These are phyloP conservation scores for Haplosporangium sp. DNA, from an alignment of 371 early-diverging fungal genomes.

Conservation along the genomic window DNA sequence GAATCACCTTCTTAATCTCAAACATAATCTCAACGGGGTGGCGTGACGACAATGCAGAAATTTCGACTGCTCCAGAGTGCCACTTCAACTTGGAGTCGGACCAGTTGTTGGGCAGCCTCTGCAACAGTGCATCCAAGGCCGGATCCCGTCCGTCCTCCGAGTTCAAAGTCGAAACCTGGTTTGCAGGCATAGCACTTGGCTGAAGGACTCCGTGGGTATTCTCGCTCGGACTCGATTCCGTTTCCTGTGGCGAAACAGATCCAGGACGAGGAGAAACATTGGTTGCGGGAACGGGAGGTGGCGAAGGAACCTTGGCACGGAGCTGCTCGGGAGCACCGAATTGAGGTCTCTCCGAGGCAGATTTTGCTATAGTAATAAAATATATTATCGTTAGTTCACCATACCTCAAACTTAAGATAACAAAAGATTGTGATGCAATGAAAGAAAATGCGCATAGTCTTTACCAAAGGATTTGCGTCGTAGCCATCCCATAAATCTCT, in stretches of 20 bases:
- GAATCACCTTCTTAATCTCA: conserved; percentile 73
- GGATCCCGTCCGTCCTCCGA: conserved; percentile 24
- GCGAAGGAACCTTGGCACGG: conserved; percentile 21
- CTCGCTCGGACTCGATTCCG: conserved; percentile 3
- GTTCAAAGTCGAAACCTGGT: background rate
- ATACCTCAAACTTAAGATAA: background rate
- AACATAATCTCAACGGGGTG: conserved; percentile 77
- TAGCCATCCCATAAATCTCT: conserved; percentile 79
- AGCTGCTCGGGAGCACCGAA: conserved; percentile 24
- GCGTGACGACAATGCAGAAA: conserved; percentile 78
- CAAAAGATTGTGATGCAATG: background rate
- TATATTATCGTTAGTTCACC: background rate
- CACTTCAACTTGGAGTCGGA: conserved; percentile 72
- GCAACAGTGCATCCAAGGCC: conserved; percentile 29
- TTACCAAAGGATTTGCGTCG: conserved; percentile 74
- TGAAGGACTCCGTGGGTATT: conserved; percentile 7
- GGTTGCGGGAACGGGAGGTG: conserved; percentile 16
- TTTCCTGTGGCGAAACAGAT: conserved; percentile 33
- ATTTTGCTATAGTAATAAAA: conserved; percentile 24
- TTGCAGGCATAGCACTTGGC: conserved; percentile 16
- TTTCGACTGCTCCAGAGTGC: conserved; percentile 85
- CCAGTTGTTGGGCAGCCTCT: conserved; percentile 38
- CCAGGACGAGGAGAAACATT: conserved; percentile 15
- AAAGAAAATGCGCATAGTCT: background rate
- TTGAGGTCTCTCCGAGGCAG: conserved; percentile 21